A percentile compares a stretch with the other conserved stretches of the same genome.
These are phyloP conservation scores for Arthrobotrys pseudoclavata DNA, from an alignment of 2,329 filamentous ascomycete genomes.

Conservation along the genomic window DNA sequence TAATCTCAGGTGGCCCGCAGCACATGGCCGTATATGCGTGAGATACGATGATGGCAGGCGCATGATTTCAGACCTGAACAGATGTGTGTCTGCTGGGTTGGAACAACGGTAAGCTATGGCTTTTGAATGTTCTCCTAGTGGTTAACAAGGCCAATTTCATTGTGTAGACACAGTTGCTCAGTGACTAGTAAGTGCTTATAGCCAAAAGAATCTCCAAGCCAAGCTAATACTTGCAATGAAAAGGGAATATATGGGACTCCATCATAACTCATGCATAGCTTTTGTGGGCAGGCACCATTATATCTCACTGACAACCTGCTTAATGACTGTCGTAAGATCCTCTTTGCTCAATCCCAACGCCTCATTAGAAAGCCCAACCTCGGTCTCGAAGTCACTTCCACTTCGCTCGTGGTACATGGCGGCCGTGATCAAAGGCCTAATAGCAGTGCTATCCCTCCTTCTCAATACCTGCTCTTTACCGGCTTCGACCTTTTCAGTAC, in stretches of 20 bases:
- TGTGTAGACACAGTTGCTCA: too few species aligned
- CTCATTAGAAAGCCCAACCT: slow-evolving; percentile 48
- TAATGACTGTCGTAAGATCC: slow-evolving; percentile 32
- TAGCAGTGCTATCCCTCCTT: slow-evolving; percentile 51
- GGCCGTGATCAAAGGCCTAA: slow-evolving; percentile 49
- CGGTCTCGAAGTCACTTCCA: slow-evolving; percentile 49
- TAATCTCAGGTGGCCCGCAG: background rate
- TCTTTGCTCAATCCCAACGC: slow-evolving; percentile 22
- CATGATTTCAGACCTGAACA: background rate
- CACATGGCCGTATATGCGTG: slow-evolving; percentile 3
- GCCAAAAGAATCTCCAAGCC: too few species aligned
- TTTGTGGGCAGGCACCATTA: background rate
- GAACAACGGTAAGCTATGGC: too few species aligned
- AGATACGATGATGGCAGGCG: slow-evolving; percentile 8
- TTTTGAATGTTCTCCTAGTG: too few species aligned
- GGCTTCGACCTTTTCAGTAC: slow-evolving; percentile 67
- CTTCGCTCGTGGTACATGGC: slow-evolving; percentile 55
- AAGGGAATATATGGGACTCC: background rate
- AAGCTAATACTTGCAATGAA: background rate
- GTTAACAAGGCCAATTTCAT: too few species aligned
- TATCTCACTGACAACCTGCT: slow-evolving; percentile 3
- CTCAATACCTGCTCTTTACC: slow-evolving; percentile 66
- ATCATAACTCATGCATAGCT: background rate
- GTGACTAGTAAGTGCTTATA: too few species aligned
- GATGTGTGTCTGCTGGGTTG: too few species aligned